Percentiles rank a stretch among this genome's conserved stretches.
phyloP scores from a whole-genome alignment of 2,329 filamentous ascomycete species.

The Talaromyces sp. region DNA sequence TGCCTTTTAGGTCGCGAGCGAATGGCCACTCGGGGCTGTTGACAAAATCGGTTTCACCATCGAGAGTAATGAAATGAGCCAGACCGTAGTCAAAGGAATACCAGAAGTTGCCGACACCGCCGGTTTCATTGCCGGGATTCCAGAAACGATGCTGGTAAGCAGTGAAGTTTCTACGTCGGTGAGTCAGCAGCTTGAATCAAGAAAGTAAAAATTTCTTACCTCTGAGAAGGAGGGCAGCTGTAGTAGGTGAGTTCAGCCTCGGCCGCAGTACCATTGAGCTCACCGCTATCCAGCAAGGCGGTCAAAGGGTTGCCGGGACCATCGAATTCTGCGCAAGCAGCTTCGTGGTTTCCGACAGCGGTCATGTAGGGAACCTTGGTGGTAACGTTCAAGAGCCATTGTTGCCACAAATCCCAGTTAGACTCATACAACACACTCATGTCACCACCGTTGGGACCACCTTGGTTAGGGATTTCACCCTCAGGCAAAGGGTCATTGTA shows the following conservation, averaged over 20 bases:
- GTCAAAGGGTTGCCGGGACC: slow-evolving; percentile 45
- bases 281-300: slow-evolving; percentile 47
- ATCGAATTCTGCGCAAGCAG: slow-evolving; percentile 49
- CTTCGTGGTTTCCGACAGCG: slow-evolving; percentile 52
- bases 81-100: slow-evolving; percentile 55
- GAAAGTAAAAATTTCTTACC: slow-evolving; percentile 26
- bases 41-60: slow-evolving; percentile 52
- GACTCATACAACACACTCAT: slow-evolving; percentile 51
- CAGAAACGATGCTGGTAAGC: slow-evolving; percentile 52
- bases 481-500: slow-evolving; percentile 47
- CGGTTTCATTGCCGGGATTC: slow-evolving; percentile 49
- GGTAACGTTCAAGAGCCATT: slow-evolving; percentile 46
- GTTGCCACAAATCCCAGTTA: slow-evolving; percentile 54
- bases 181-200: background rate
- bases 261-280: slow-evolving; percentile 42
- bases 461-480: slow-evolving; percentile 47
- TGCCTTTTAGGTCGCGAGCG: slow-evolving; percentile 29
- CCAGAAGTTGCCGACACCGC: slow-evolving; percentile 53
- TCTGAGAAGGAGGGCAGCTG: slow-evolving; percentile 52
- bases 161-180: slow-evolving; percentile 46
- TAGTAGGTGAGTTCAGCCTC: slow-evolving; percentile 47
- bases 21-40: slow-evolving; percentile 42
- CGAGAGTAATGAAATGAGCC: slow-evolving; percentile 50
- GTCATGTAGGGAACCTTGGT: slow-evolving; percentile 51
- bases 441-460: slow-evolving; percentile 48